These are phyloP conservation scores for Aspergillus sp. DNA, from an alignment of 2,329 filamentous ascomycete species.

Conservation along the genomic window DNA sequence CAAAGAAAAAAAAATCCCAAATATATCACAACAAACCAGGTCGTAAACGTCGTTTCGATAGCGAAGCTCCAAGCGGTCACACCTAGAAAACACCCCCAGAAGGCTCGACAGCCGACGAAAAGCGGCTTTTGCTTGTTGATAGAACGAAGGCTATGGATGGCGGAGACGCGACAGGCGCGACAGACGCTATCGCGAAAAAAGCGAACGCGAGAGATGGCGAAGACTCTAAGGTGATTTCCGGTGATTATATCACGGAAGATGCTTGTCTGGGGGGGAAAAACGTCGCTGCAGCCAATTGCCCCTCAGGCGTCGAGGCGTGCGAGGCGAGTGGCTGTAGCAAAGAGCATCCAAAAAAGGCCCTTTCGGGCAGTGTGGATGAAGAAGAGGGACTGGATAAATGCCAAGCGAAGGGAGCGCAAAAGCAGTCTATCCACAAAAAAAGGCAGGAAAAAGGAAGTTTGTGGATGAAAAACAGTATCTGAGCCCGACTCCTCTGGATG, in stretches of 20 bases:
- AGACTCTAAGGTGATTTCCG: too few relatives aligned
- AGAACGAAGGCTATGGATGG: conserved; percentile 6
- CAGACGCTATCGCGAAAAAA: conserved; percentile 5
- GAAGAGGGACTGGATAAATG: neutral
- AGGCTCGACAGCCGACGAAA: too few relatives aligned
- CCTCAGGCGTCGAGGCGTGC: neutral
- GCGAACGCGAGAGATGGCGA: neutral
- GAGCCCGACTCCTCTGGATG: neutral
- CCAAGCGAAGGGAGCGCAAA: neutral
- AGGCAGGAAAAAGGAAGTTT: neutral
- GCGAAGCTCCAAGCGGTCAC: conserved; percentile 2
- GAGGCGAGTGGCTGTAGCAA: neutral
- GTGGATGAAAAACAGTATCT: neutral
- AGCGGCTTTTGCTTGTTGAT: neutral
- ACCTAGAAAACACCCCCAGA: conserved; percentile 1
- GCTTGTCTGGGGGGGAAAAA: neutral
- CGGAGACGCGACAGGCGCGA: conserved; percentile 12
- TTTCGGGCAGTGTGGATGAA: neutral
- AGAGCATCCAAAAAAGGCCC: neutral
- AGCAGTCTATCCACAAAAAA: neutral
- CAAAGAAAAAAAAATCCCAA: conserved; percentile 4
- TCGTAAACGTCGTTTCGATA: conserved; percentile 12
- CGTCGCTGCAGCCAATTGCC: neutral
- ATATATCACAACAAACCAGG: conserved; percentile 1
- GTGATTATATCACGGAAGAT: too few relatives aligned